Percentiles rank a stretch among this genome's conserved stretches.
These are phyloP conservation scores for Calocera viscosa DNA, from an alignment of 768 basidiomycete genomes.

Conservation along the genomic window DNA sequence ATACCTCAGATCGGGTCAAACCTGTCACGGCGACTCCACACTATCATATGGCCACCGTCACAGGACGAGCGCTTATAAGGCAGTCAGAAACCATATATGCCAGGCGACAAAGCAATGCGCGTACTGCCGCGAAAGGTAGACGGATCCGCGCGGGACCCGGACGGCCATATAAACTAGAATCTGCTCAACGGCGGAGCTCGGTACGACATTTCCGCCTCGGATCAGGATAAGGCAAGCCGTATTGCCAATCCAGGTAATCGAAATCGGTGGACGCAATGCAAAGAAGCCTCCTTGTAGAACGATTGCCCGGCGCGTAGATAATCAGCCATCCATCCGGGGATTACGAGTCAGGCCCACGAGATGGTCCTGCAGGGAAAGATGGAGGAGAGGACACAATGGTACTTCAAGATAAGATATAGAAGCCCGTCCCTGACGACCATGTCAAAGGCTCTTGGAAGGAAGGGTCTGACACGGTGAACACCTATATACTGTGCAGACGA, in stretches of 20 bases:
- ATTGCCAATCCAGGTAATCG: neutral
- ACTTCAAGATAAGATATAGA: constrained; percentile 6
- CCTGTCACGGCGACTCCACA: neutral
- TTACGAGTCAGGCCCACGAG: neutral
- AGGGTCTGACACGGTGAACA: neutral
- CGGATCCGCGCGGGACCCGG: neutral
- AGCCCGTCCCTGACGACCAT: neutral
- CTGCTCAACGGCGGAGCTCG: neutral
- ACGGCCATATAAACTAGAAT: neutral
- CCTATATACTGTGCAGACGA: too few relatives aligned
- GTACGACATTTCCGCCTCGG: neutral
- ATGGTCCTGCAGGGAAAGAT: neutral
- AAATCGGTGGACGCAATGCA: neutral
- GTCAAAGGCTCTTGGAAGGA: neutral
- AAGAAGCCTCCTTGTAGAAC: neutral
- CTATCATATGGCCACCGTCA: neutral
- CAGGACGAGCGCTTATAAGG: constrained; percentile 1
- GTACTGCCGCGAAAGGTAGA: neutral
- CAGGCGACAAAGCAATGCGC: neutral
- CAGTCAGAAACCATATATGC: neutral
- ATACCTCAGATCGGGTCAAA: too few relatives aligned
- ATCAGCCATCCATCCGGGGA: constrained; percentile 4
- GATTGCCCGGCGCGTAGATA: neutral
- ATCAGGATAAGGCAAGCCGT: neutral
- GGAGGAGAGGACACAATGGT: neutral